Evolutionary conservation across 345 rosid genomes (phyloP), one percentile per base, ranked within the genome.

Genomic region (Crucihimalaya himalaica): DNA sequence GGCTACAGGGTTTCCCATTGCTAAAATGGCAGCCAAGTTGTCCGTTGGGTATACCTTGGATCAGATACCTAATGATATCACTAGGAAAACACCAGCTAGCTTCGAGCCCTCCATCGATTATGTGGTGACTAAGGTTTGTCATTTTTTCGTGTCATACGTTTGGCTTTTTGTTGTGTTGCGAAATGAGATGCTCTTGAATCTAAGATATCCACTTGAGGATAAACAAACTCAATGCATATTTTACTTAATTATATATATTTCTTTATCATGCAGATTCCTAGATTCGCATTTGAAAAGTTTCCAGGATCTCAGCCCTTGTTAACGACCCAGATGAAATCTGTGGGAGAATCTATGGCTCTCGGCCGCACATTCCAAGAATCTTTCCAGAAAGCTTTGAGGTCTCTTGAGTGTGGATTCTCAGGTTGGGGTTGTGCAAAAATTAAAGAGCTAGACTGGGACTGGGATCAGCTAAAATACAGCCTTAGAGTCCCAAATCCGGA

Each of bases 71-170:
- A 95, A 92, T 83, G 99, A 95, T 80, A 95, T 95, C 70, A 95
- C 97, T 0, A 95, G 83, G 88, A 95, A 95, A 85, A 95, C 99
- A 5, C 99, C 99, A 0, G 97, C 99, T 52, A 92, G 99, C 82
- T 95, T 95, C 53, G 97, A 95, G 83, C 99, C 99, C 53, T 95
- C 99, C 35, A 92, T 95, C 29, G 99, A 95, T 78, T 95, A 95
- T 83, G 97, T 95, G 68, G 98, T 92, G 56, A 88, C 97, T 9
- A 95, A 95, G 96, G 99, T 84, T 66, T 68, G 86, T 50, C 18
- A 2, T 52, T 62, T 71, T 57, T 72, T 52, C 58, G 42, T 59
- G 29, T 77, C 61, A 4, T 37, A 4, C 20, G 52, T 15, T 11
- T 31, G 35, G 14, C 40, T 40, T 50, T 39, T 39, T 47, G 8